These are phyloP conservation scores for Ceratocystis ficicola DNA, from an alignment of 2,329 filamentous ascomycete genomes.

Conservation along the genomic window DNA sequence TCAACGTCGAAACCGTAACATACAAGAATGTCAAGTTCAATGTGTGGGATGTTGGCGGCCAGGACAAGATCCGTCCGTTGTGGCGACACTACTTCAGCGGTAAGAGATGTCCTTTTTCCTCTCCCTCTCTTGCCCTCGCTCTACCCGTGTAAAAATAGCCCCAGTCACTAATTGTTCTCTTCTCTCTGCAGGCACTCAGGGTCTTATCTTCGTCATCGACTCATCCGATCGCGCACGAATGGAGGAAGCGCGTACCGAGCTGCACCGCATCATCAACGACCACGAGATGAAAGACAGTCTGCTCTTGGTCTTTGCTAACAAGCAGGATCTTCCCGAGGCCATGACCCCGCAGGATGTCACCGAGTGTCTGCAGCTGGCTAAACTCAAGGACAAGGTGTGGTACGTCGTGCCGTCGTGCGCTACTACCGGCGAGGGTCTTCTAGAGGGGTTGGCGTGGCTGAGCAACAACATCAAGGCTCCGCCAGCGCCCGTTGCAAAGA, in stretches of 20 bases:
- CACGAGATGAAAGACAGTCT: constrained; percentile 95
- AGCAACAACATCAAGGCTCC: constrained; percentile 70
- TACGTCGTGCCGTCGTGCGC: constrained; percentile 75
- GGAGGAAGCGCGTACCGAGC: constrained; percentile 82
- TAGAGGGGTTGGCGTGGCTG: constrained; percentile 72
- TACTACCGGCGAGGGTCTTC: constrained; percentile 66
- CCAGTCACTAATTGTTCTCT: constrained; percentile 6
- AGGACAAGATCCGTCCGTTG: constrained; percentile 95
- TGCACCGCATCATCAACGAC: constrained; percentile 96
- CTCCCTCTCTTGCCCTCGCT: too few species aligned
- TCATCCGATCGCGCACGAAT: constrained; percentile 84
- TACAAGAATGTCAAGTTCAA: constrained; percentile 99
- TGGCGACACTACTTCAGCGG: constrained; percentile 96
- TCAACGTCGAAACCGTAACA: constrained; percentile 97
- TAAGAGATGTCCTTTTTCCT: constrained; percentile 30
- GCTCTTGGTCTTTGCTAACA: constrained; percentile 93
- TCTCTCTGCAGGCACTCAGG: constrained; percentile 62
- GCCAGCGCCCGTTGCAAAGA: constrained; percentile 40
- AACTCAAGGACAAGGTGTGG: constrained; percentile 74
- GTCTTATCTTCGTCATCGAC: constrained; percentile 97
- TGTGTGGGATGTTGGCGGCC: constrained; percentile 96
- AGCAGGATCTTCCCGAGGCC: constrained; percentile 83
- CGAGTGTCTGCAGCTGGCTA: constrained; percentile 60
- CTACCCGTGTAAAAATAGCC: background rate
- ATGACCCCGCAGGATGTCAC: constrained; percentile 72